Percentiles rank a stretch among this genome's conserved stretches.
These are phyloP conservation scores for Furcasterigmium sp. DNA, from an alignment of 2,329 filamentous ascomycete species.

Conservation along the genomic window DNA sequence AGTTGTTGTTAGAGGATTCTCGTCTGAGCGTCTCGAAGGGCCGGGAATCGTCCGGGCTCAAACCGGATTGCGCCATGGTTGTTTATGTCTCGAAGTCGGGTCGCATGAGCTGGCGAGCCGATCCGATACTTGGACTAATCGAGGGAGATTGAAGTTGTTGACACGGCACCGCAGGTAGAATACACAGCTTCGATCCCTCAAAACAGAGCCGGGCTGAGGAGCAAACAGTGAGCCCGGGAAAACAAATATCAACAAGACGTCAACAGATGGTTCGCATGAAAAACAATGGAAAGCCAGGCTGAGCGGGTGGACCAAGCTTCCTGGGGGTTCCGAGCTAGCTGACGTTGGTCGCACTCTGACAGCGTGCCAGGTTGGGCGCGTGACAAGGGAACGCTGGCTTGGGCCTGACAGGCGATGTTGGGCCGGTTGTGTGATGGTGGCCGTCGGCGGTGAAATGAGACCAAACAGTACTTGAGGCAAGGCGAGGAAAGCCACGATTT, in stretches of 20 bases:
- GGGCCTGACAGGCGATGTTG: too few species aligned
- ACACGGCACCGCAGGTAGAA: too few species aligned
- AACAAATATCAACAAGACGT: not conserved
- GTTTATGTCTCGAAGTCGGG: not conserved
- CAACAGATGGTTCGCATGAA: slow-evolving; percentile 7
- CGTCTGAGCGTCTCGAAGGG: not conserved
- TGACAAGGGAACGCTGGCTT: too few species aligned
- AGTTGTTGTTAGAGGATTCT: not conserved
- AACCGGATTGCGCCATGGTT: not conserved
- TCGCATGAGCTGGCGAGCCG: not conserved
- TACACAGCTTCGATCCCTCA: not conserved
- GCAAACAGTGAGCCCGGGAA: not conserved
- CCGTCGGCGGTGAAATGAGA: too few species aligned
- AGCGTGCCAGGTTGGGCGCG: too few species aligned
- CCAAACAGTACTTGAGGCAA: not conserved
- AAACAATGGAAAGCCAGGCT: slow-evolving; percentile 6
- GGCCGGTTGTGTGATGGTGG: too few species aligned
- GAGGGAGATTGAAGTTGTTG: too few species aligned
- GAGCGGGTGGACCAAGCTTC: not conserved
- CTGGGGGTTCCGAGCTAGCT: too few species aligned
- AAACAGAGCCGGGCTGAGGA: not conserved
- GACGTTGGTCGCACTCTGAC: too few species aligned
- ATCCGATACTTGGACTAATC: not conserved
- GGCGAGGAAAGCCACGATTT: not conserved
- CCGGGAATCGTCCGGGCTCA: not conserved